Evolutionary conservation across 192 early-diverging fungal species (phyloP), one percentile per base, ranked within the genome.

Genomic region (Chytriomyces hyalinus): DNA sequence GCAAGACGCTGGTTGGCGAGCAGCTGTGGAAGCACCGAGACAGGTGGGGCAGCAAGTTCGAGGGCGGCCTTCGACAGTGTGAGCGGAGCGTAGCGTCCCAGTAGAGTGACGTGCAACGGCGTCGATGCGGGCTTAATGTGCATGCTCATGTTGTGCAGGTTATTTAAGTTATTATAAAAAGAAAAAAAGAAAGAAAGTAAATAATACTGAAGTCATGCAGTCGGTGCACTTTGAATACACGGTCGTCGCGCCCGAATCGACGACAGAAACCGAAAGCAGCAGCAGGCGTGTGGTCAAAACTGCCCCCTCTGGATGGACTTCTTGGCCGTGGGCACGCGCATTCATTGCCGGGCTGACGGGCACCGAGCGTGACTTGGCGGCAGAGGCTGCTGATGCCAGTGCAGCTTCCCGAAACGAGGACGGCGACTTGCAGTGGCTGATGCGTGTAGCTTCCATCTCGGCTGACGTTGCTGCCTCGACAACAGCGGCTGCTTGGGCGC

Each of bases 51-150:
- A 10, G 61, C 72, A 15, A 49, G 17, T 36, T 62, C 60, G 9
- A 45, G 24, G n/a, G 72, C 72, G 2, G 72, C 72, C 22, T 62
- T 13, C 9, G 61, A 7, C 11, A 48, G 45, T 1, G 11, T 13
- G 11, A 45, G 13, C 13, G n/a, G 72, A 36, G 26, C 43, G 10
- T 24, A 7, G 20, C 22, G 7, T 8, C 51, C 50, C 20, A 60
- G 72, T 4, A 60, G 17, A 4, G 44, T 9, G n/a, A 73, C 15
- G 72, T 73, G 72, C 57, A 73, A 61, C 5, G 72, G 72, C 9
- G 72, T 73, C 6, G 72, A 73, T 13, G 44, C 5, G 10, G 72
- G 59, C 36, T 44, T 13, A 24, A 73, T 73, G 36, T 61, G 53
- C 13, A 49, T 15, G 17, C 17, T 22, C 63, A 28, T 22, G 24